These are phyloP conservation scores for Monilinia polystroma DNA, from an alignment of 2,329 filamentous ascomycete species.

Conservation along the genomic window DNA sequence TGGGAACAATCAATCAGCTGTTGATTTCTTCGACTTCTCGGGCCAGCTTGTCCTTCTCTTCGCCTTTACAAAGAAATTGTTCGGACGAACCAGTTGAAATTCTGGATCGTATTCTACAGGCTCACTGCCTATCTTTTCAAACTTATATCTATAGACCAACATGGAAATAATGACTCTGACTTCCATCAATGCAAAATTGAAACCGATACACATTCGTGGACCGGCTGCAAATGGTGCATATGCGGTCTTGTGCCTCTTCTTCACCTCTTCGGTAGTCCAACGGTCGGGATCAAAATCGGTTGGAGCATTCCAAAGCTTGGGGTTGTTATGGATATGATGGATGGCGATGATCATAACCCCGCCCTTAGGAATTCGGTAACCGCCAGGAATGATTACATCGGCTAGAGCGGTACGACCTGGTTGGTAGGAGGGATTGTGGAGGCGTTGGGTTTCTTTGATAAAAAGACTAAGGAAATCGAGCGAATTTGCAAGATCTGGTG, in stretches of 20 bases:
- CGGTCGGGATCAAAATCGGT: conserved; percentile 31
- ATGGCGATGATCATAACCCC: conserved; percentile 31
- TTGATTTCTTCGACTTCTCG: conserved; percentile 21
- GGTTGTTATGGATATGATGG: conserved; percentile 32
- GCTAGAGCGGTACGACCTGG: conserved; percentile 47
- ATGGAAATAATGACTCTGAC: conserved; percentile 43
- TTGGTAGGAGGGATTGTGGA: conserved; percentile 49
- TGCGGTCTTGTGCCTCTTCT: conserved; percentile 28
- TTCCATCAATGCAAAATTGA: conserved; percentile 45
- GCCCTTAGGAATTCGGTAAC: conserved; percentile 46
- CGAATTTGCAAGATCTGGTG: conserved; percentile 40
- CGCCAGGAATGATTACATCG: conserved; percentile 48
- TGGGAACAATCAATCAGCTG: neutral
- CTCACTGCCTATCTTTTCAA: conserved; percentile 39
- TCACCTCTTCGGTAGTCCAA: conserved; percentile 30
- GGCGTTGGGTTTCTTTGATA: conserved; percentile 48
- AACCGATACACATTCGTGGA: conserved; percentile 43
- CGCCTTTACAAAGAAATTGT: conserved; percentile 41
- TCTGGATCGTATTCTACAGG: conserved; percentile 44
- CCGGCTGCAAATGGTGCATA: conserved; percentile 44
- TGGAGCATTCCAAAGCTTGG: conserved; percentile 30
- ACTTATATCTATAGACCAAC: conserved; percentile 43
- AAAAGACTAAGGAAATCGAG: conserved; percentile 45
- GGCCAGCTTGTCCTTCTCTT: conserved; percentile 32
- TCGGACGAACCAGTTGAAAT: conserved; percentile 44